Evolutionary conservation across 2,329 filamentous ascomycete genomes (phyloP).

Genomic region (Diaporthe citrichinensis): DNA sequence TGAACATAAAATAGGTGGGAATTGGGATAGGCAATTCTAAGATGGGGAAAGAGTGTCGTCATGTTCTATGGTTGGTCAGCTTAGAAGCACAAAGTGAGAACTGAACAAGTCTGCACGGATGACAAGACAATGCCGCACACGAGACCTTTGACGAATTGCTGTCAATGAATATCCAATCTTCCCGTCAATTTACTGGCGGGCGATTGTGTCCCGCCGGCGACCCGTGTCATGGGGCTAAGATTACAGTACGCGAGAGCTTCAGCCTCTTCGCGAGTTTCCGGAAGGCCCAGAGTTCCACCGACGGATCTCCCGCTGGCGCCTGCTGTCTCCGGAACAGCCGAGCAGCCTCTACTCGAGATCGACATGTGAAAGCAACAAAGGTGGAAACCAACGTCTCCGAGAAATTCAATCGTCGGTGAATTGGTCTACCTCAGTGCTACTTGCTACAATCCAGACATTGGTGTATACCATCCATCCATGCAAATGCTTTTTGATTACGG

Average conservation of each 20-base stretch:
- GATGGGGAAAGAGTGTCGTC: background rate
- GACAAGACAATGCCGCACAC: background rate
- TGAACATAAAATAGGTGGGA: too few relatives aligned
- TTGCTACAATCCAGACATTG: background rate
- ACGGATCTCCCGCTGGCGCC: background rate
- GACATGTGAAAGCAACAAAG: background rate
- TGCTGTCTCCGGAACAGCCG: constrained; percentile 14
- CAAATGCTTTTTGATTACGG: background rate
- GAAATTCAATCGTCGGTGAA: background rate
- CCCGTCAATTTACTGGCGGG: background rate
- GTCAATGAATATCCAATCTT: background rate
- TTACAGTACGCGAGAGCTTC: background rate
- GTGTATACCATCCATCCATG: background rate
- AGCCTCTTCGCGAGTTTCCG: constrained; percentile 19
- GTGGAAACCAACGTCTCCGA: background rate
- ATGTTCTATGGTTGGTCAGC: background rate
- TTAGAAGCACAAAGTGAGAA: background rate
- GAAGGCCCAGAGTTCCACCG: constrained; percentile 14
- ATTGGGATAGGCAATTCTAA: background rate
- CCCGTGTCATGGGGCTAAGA: background rate
- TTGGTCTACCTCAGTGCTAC: background rate
- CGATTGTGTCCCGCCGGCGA: background rate
- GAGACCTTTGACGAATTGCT: background rate
- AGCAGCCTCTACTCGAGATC: background rate
- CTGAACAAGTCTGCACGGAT: background rate